Evolutionary conservation across 2,329 filamentous ascomycete species (phyloP), one percentile per base, ranked within the genome.

Genomic region (Fusarium begoniae): DNA sequence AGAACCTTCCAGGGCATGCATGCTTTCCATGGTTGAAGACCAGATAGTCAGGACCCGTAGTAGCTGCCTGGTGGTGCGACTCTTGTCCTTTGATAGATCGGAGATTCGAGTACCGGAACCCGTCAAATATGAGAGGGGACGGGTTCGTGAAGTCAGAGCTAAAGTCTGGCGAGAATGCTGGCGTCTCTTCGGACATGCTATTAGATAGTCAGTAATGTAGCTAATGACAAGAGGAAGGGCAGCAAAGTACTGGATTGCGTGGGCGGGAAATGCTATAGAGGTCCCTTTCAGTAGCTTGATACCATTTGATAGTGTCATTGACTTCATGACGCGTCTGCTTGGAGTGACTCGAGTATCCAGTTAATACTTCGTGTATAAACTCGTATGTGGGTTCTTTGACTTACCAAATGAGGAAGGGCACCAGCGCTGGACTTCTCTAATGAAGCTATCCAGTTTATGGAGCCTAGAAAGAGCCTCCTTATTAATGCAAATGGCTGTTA

Each of bases 161-260:
- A 24, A 26, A 30, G 4, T 13, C 3, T 17, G 38, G 26, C 1
- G 53, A 56, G 15, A 32, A 41, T 18, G 14, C 10, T 15, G 38
- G 24, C 6, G 38, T 56, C 1, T 41, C 22, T 5, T 41, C 14
- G 0, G 53, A 56, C 38, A 56, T 56, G 8, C 53, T 56, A 3
- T 30, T 20, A 10, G 1, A 8, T 10, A 18, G 7, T 56, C 1
- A 56, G 53, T 18, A n/a, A 1, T 8, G 18, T 14, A 6, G 6
- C 18, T 5, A 22, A 15, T 22, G 6, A 2, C 3, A 22, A 17
- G 14, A 11, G 6, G 10, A n/a, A 8, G 13, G 6, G 1, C 0
- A 17, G 8, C 5, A 0, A 17, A 11, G 10, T 41, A 56, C 53
- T 56, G 38, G 5, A 56, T 56, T 18, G 53, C 38, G 17, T 43